Evolutionary conservation across 768 basidiomycete species (phyloP).

Genomic region (Hydnomerulius pinastri): DNA sequence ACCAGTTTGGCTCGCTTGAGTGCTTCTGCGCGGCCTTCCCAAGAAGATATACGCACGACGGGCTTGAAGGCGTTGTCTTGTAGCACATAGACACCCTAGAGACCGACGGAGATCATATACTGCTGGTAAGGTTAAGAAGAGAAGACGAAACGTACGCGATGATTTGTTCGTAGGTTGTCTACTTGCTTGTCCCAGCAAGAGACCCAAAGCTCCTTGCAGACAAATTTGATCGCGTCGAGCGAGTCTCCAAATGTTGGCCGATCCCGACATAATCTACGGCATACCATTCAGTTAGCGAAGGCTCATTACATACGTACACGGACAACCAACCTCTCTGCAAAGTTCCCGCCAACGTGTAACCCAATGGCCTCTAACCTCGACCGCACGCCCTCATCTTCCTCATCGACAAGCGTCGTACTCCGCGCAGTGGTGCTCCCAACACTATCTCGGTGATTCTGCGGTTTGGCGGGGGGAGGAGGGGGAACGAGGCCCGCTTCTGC

Average conservation of each 20-base stretch:
- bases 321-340: conserved; percentile 73
- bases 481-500: conserved; percentile 74
- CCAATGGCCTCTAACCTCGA: conserved; percentile 81
- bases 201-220: conserved; percentile 96
- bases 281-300: not conserved
- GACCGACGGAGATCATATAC: not conserved
- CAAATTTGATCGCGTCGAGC: conserved; percentile 89
- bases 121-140: not conserved
- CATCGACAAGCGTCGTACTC: conserved; percentile 40
- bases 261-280: conserved; percentile 70
- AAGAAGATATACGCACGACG: conserved; percentile 76
- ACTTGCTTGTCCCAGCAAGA: conserved; percentile 94
- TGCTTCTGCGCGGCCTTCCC: conserved; percentile 75
- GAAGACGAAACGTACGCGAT: conserved; percentile 59
- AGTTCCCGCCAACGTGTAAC: conserved; percentile 81
- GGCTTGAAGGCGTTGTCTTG: conserved; percentile 93
- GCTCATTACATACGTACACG: not conserved
- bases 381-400: conserved; percentile 74
- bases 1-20: conserved; percentile 72
- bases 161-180: conserved; percentile 93
- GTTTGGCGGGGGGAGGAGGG: conserved; percentile 44
- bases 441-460: conserved; percentile 35
- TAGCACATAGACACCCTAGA: conserved; percentile 87
- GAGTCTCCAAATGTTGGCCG: conserved; percentile 77
- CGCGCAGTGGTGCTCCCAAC: conserved; percentile 29